These are phyloP conservation scores for Volvox carteri DNA, from an alignment of 163 green algal species.

Conservation along the genomic window DNA sequence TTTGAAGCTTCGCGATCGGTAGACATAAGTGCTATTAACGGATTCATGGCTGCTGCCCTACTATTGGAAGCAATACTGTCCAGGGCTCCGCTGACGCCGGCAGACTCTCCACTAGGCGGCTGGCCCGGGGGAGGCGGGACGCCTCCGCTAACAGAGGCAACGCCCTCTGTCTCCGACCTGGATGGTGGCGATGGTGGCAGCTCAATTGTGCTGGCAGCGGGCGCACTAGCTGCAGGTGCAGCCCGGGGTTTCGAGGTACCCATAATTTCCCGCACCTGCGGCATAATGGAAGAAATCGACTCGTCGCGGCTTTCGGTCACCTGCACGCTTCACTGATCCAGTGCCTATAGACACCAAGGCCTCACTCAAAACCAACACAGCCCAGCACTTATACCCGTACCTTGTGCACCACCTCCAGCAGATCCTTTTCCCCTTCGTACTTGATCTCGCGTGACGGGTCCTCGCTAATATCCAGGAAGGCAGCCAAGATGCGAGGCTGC, in stretches of 20 bases:
- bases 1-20: slow-evolving; percentile 13
- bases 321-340: too few species aligned
- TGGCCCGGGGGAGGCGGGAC: slow-evolving; percentile 5
- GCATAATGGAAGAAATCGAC: too few species aligned
- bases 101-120: neutral
- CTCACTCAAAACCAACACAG: too few species aligned
- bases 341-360: too few species aligned
- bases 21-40: slow-evolving; percentile 40
- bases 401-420: slow-evolving; percentile 54
- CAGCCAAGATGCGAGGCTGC: slow-evolving; percentile 43
- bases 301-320: too few species aligned
- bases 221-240: neutral
- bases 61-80: neutral
- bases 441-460: slow-evolving; percentile 46
- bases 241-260: neutral
- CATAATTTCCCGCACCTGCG: slow-evolving; percentile 39
- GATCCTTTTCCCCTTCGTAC: slow-evolving; percentile 50
- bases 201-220: neutral
- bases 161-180: neutral
- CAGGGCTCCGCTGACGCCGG: neutral
- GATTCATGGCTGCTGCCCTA: neutral
- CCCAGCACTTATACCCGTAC: too few species aligned
- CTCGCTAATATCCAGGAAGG: slow-evolving; percentile 52
- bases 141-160: neutral
- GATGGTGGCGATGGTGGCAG: neutral